Base-by-base conservation (phyloP, 768 basidiomycete species). In the Piloderma croceum region DNA sequence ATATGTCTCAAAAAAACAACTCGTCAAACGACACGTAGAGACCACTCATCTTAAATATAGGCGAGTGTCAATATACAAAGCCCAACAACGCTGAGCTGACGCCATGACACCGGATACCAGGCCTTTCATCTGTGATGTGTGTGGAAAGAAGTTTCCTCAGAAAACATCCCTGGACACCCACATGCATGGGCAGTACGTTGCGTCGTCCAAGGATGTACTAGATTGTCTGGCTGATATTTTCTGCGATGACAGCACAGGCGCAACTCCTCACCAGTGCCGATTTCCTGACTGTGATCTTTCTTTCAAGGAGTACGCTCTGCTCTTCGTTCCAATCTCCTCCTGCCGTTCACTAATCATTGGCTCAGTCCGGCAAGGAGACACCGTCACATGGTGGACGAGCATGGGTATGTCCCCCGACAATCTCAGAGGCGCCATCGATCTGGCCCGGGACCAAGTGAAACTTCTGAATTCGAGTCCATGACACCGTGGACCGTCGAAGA, bases 1-100 rank as follows among this genome's bases (percentile, higher is more conserved):
- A 17, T 74, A 74, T 45, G 53, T 55, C 24, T 63, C 70, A 19
- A 77, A 78, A 52, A 81, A 77, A 56, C 81, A 82, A 53, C 67
- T 81, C 31, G 76, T 83, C 43, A 82, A 81, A 56, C 70, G 82
- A 20, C 82, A 84, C 55, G 68, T 84, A 34, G 70, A 79, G 56
- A 74, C 74, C 7, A 75, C 72, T 11, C 82, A 83, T 52, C 54
- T 84, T 34, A 67, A 72, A 37, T 67, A 75, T 49, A 78, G 75
- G 82, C 78, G 45, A 44, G 76, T 52, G n/a, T 27, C 25, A 27
- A 29, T 42, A 40, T 49, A 39, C 24, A 23, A 39, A 52, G 33
- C 36, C 39, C n/a, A 25, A n/a, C 33, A 37, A 34, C 32, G n/a
- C 19, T 27, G 32, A 29, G 27, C 27, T 31, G 23, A 29, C 42